Conservation (phyloP, 1,139 yeast species). For the Saccharomyces hybrid region DNA sequence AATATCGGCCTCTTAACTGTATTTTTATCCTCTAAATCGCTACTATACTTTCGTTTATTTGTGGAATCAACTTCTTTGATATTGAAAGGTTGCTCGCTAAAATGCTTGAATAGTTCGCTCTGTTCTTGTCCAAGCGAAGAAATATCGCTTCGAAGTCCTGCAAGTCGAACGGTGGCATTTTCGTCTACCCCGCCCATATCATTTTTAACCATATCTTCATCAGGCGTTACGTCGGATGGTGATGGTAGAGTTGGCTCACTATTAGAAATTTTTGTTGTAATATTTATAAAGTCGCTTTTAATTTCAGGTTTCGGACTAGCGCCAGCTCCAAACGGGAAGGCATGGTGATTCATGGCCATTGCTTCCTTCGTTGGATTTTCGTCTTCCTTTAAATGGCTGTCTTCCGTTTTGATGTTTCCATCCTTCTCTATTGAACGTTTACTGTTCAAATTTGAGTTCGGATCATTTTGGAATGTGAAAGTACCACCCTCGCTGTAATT, state of each 20-base stretch:
- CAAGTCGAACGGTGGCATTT: background rate
- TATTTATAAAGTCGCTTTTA: background rate
- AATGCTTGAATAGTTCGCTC: background rate
- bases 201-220: background rate
- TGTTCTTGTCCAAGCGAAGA: background rate
- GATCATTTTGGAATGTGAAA: background rate
- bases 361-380: background rate
- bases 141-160: background rate
- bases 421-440: background rate
- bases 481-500: background rate
- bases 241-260: background rate
- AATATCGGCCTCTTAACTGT: background rate
- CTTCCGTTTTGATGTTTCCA: background rate
- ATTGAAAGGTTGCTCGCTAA: background rate
- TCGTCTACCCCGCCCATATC: background rate
- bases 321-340: background rate
- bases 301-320: background rate
- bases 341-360: background rate
- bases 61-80: background rate
- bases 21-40: background rate
- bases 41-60: background rate
- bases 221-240: background rate
- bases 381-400: background rate
- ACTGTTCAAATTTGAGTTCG: background rate
- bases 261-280: background rate